phyloP scores from a whole-genome alignment of 331 rosid species.

The Rosa hybrid region DNA sequence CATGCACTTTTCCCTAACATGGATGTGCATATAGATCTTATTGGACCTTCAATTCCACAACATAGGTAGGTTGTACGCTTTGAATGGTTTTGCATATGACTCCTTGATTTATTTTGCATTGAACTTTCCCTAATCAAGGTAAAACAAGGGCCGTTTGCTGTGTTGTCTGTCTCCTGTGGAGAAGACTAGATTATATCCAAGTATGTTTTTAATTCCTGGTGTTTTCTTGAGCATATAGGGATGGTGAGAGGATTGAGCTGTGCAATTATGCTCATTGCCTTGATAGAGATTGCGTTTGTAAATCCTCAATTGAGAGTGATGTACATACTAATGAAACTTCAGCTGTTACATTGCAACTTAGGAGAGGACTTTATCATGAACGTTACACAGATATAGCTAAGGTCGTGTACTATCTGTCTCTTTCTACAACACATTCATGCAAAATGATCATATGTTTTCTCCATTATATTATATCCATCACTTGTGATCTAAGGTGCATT shows the following conservation, averaged over 20 bases:
- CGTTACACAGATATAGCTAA: slow-evolving; percentile 58
- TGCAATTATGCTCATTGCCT: slow-evolving; percentile 54
- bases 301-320: slow-evolving; percentile 43
- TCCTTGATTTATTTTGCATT: background rate
- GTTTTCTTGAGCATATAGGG: slow-evolving; percentile 52
- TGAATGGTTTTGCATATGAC: slow-evolving; percentile 13
- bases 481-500: background rate
- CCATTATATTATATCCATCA: slow-evolving; percentile 4
- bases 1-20: slow-evolving; percentile 76
- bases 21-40: slow-evolving; percentile 57
- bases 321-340: slow-evolving; percentile 31
- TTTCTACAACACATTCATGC: background rate
- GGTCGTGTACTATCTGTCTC: slow-evolving; percentile 38
- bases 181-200: background rate
- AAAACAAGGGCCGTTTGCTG: background rate
- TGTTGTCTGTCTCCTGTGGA: background rate
- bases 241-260: slow-evolving; percentile 63
- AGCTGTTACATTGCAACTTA: slow-evolving; percentile 56
- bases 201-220: slow-evolving; percentile 11
- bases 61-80: slow-evolving; percentile 53
- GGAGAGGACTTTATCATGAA: slow-evolving; percentile 82
- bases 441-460: slow-evolving; percentile 5
- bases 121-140: background rate
- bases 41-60: slow-evolving; percentile 82
- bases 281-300: slow-evolving; percentile 59